These are phyloP conservation scores for Penicillium pulvis DNA, from an alignment of 495 filamentous ascomycete genomes.

Conservation along the genomic window DNA sequence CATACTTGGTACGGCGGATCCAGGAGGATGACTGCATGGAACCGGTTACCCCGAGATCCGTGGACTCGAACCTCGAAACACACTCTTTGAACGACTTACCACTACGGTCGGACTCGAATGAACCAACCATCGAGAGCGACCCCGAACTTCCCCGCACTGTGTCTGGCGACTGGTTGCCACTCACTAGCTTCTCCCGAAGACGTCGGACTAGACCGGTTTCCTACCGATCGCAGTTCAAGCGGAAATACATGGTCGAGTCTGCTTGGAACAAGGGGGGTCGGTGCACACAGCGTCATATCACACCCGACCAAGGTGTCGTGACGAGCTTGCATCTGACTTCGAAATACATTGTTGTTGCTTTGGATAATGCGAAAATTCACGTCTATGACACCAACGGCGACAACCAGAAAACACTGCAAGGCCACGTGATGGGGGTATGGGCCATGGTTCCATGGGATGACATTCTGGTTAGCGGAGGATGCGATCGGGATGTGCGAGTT, in stretches of 20 bases:
- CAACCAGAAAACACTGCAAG: constrained; percentile 83
- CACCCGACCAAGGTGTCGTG: constrained; percentile 93
- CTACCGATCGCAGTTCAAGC: constrained; percentile 96
- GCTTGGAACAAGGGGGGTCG: constrained; percentile 91
- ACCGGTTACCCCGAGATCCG: constrained; percentile 34
- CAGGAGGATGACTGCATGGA: constrained; percentile 50
- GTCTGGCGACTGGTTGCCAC: constrained; percentile 41
- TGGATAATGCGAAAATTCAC: constrained; percentile 98
- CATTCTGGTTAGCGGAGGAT: constrained; percentile 91
- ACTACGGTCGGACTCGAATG: constrained; percentile 21
- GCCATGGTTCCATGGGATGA: constrained; percentile 99
- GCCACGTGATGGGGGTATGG: constrained; percentile 99
- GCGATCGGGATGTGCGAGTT: constrained; percentile 93
- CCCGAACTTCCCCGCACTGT: constrained; percentile 35
- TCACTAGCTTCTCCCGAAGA: constrained; percentile 33
- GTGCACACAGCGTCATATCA: constrained; percentile 79
- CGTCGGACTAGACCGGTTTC: constrained; percentile 57
- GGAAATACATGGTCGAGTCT: constrained; percentile 93
- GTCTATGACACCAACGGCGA: constrained; percentile 92
- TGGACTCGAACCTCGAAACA: constrained; percentile 27
- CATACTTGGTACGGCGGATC: constrained; percentile 66
- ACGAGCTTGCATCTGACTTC: constrained; percentile 92
- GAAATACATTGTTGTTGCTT: constrained; percentile 94
- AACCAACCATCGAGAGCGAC: constrained; percentile 30
- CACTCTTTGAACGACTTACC: not conserved